Evolutionary conservation across 441 rosid genomes (phyloP).

Genomic region (Theobroma grandiflorum): DNA sequence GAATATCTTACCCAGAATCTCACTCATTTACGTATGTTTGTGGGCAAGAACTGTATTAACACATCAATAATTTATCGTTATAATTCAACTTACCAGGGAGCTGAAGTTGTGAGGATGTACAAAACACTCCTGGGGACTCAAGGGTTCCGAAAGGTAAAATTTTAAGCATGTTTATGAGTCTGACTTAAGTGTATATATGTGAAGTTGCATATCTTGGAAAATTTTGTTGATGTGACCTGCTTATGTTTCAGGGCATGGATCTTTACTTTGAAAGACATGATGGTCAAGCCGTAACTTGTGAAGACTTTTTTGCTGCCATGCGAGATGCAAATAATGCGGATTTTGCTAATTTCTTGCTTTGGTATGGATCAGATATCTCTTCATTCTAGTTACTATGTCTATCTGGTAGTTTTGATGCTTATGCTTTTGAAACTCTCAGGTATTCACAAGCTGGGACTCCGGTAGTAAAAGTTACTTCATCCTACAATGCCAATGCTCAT

Average conservation of each 20-base stretch:
- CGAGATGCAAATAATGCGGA: constrained; percentile 94
- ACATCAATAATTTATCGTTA: constrained; percentile 24
- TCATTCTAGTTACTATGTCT: constrained; percentile 17
- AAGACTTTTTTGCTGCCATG: constrained; percentile 96
- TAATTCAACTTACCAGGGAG: constrained; percentile 69
- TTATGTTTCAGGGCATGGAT: constrained; percentile 83
- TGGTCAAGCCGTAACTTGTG: constrained; percentile 98
- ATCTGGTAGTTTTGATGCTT: constrained; percentile 23
- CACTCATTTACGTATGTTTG: background rate
- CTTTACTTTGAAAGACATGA: constrained; percentile 96
- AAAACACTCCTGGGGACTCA: constrained; percentile 89
- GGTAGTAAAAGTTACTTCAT: constrained; percentile 75
- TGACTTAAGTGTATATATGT: constrained; percentile 16
- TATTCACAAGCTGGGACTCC: constrained; percentile 99
- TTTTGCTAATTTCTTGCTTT: constrained; percentile 88
- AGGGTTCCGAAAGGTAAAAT: constrained; percentile 89
- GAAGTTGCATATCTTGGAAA: constrained; percentile 18
- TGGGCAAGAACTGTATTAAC: constrained; percentile 6
- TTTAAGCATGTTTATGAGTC: constrained; percentile 22
- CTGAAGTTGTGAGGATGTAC: constrained; percentile 99
- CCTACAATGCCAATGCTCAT: constrained; percentile 74
- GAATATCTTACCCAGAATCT: constrained; percentile 25
- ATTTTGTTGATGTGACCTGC: constrained; percentile 27
- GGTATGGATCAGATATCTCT: constrained; percentile 50
- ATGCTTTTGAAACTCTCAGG: constrained; percentile 52